phyloP scores from a whole-genome alignment of 2,329 filamentous ascomycete genomes.

The Dothideomycetidae sp. region DNA sequence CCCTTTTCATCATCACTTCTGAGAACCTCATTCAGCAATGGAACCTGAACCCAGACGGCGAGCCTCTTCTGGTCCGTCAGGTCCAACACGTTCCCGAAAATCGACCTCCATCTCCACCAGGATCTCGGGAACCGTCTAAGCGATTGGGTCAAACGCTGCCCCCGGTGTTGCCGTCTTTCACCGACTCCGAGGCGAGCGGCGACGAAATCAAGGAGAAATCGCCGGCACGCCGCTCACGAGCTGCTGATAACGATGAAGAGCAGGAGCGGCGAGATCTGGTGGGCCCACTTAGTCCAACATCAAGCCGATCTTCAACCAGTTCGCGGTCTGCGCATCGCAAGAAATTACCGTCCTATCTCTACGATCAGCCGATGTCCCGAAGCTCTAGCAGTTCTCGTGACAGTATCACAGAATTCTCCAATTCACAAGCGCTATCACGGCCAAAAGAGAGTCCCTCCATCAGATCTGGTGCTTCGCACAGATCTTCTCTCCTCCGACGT shows the following conservation, averaged over 20 bases:
- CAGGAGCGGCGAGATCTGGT: constrained; percentile 44
- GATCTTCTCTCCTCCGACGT: constrained; percentile 59
- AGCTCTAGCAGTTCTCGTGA: constrained; percentile 20
- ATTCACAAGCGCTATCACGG: constrained; percentile 19
- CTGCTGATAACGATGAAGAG: constrained; percentile 49
- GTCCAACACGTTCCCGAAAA: constrained; percentile 72
- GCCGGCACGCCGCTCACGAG: constrained; percentile 58
- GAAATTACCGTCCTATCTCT: constrained; percentile 29
- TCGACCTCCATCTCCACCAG: constrained; percentile 67
- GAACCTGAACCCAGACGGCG: constrained; percentile 60
- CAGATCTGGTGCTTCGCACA: constrained; percentile 36
- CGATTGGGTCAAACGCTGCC: constrained; percentile 35
- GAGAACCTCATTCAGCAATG: constrained; percentile 91
- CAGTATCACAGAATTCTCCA: constrained; percentile 27
- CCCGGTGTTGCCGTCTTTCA: constrained; percentile 22
- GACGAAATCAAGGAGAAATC: constrained; percentile 49
- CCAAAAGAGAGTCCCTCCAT: constrained; percentile 29
- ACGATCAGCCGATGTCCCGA: constrained; percentile 30
- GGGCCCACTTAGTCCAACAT: constrained; percentile 52
- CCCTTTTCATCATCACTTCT: constrained; percentile 75
- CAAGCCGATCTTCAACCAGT: constrained; percentile 48
- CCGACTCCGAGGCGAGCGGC: constrained; percentile 57
- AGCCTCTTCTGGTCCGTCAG: constrained; percentile 65
- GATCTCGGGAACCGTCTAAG: constrained; percentile 58
- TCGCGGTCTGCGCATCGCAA: constrained; percentile 39